Evolutionary conservation across 1,284 basidiomycete genomes (phyloP).

Genomic region (Apiotrichum gracile): DNA sequence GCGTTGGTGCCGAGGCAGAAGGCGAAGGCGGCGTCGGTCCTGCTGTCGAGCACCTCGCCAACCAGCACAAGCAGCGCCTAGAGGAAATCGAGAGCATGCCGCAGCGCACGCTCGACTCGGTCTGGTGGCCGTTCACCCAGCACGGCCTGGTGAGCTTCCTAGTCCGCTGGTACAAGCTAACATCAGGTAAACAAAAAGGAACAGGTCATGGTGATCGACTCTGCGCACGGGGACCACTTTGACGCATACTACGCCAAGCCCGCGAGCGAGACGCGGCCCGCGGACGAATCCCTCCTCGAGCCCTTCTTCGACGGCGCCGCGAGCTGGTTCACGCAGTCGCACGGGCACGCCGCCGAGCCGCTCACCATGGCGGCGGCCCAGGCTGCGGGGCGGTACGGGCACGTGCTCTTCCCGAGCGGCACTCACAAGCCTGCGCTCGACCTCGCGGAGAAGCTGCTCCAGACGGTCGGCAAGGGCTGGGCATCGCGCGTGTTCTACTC

Average conservation of each 20-base stretch:
- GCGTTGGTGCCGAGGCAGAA: not conserved
- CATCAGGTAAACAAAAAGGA: constrained; percentile 57
- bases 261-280: constrained; percentile 21
- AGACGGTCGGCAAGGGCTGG: constrained; percentile 66
- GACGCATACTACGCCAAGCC: constrained; percentile 54
- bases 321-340: constrained; percentile 96
- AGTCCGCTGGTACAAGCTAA: not conserved
- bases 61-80: constrained; percentile 60
- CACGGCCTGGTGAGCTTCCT: constrained; percentile 54
- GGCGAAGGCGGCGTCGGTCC: constrained; percentile 48
- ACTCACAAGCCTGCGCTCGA: constrained; percentile 75
- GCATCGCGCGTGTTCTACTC: constrained; percentile 86
- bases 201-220: constrained; percentile 86
- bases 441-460: constrained; percentile 40
- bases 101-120: constrained; percentile 62
- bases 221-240: constrained; percentile 81
- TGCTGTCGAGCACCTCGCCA: constrained; percentile 60
- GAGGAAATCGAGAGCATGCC: constrained; percentile 71
- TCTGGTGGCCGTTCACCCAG: constrained; percentile 99
- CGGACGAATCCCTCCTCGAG: constrained; percentile 51
- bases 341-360: constrained; percentile 74
- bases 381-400: constrained; percentile 89
- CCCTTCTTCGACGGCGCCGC: constrained; percentile 86
- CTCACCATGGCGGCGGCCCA: constrained; percentile 79
- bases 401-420: constrained; percentile 91